Base-by-base conservation (phyloP, 176 grass and related monocot genomes). In the Paspalum vaginatum region DNA sequence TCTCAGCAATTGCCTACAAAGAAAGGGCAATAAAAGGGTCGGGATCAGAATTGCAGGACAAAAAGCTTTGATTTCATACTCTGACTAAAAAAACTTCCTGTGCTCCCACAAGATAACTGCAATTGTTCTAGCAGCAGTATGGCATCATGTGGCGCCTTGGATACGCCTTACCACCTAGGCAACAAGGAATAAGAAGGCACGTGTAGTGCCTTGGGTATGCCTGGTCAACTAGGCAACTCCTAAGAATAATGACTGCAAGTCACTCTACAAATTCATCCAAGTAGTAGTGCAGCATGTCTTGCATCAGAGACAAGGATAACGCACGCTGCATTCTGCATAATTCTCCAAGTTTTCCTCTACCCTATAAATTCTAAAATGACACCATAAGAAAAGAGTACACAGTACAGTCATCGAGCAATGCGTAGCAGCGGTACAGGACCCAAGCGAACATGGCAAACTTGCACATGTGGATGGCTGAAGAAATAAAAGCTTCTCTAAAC, bases 1-100 rank as follows among this genome's bases (percentile, higher is more conserved):
- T 82, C 55, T 88, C 73, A 91, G 61, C 59, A 91, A 81, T n/a
- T 68, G 78, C 52, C 89, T 91, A 38, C 9, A 66, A 20, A 84
- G 11, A 53, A 66, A 32, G 6, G 45, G 80, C 8, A 46, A 72
- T 53, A 82, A 11, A 70, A 24, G 14, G 16, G 26, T 21, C 22
- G 26, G 6, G 54, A 68, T 84, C 13, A 83, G 80, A 65, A 54
- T 32, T 63, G 32, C 18, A 55, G 14, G 8, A 32, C 15, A 7
- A 61, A 85, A 73, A 56, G 50, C 41, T 57, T 47, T 38, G 17
- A 70, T 57, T 60, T 10, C 22, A 18, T 41, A 62, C 41, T 37
- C 48, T 46, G 5, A 58, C 40, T 65, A 62, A 41, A 40, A 40
- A 64, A 43, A 38, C 4, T 3, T 17, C 11, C 2, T 8, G 8